phyloP scores from a whole-genome alignment of 192 early-diverging fungal species.

The Coemansia sp. region DNA sequence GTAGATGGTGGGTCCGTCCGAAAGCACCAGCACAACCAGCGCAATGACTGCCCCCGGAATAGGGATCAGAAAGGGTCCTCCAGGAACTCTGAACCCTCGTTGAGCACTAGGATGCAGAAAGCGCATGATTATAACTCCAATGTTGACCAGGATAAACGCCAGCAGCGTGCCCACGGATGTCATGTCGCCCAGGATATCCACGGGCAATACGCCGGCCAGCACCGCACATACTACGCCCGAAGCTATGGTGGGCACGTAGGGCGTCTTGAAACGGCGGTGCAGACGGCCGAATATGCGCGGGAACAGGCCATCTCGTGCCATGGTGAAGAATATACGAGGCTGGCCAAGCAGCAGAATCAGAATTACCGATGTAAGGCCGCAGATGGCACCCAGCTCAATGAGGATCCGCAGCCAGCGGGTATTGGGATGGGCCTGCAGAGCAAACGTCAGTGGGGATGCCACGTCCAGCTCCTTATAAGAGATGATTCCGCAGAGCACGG shows the following conservation, averaged over 20 bases:
- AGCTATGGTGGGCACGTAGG: conserved; percentile 67
- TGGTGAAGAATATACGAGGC: conserved; percentile 82
- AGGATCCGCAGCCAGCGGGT: conserved; percentile 72
- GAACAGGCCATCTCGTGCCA: conserved; percentile 87
- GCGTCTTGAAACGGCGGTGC: conserved; percentile 72
- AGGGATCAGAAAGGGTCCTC: conserved; percentile 64
- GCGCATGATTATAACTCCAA: conserved; percentile 72
- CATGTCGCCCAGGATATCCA: conserved; percentile 80
- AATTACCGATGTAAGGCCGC: conserved; percentile 77
- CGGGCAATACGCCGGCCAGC: conserved; percentile 70
- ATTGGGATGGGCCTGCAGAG: conserved; percentile 36
- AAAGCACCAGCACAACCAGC: conserved; percentile 65
- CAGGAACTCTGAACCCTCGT: conserved; percentile 70
- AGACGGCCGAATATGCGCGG: conserved; percentile 67
- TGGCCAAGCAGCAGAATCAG: conserved; percentile 74
- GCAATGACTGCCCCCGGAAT: conserved; percentile 60
- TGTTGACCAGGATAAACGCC: conserved; percentile 80
- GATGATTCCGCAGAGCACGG: conserved; percentile 73
- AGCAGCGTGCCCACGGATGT: conserved; percentile 83
- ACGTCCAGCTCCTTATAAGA: conserved; percentile 56
- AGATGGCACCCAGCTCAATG: conserved; percentile 74
- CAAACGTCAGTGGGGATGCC: conserved; percentile 58
- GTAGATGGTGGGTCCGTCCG: conserved; percentile 63
- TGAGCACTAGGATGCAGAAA: conserved; percentile 66
- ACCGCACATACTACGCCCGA: conserved; percentile 65